A percentile compares a stretch with the other conserved stretches of the same genome.
These are phyloP conservation scores for Pinus albicaulis DNA, from an alignment of 75 land plant species.

Conservation along the genomic window DNA sequence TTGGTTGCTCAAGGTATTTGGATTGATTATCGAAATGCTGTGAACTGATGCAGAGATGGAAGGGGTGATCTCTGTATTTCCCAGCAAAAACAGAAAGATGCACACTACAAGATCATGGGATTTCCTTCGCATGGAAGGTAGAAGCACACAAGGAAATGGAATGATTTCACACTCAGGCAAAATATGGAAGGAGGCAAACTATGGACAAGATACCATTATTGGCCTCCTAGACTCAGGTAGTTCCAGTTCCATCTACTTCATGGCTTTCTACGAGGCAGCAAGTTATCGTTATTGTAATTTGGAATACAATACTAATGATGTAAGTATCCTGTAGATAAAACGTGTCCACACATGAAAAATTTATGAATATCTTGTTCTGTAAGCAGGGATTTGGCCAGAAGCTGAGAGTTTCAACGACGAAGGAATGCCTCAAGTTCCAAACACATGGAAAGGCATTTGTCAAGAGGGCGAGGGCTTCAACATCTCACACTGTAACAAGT, in stretches of 20 bases:
- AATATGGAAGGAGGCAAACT: constrained; percentile 17
- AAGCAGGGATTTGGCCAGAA: constrained; percentile 78
- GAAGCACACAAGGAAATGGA: background rate
- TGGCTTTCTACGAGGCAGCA: no score
- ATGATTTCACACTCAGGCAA: background rate
- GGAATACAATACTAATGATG: no score
- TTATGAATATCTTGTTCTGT: no score
- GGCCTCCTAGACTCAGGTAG: constrained; percentile 66
- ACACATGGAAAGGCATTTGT: constrained; percentile 71
- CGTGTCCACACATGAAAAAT: no score
- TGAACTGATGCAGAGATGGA: constrained; percentile 36
- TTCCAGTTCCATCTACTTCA: background rate
- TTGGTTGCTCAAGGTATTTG: background rate
- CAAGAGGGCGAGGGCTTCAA: constrained; percentile 58
- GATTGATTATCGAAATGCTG: background rate
- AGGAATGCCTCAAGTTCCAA: constrained; percentile 63
- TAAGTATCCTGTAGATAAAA: no score
- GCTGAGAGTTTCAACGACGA: constrained; percentile 73
- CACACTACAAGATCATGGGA: constrained; percentile 86
- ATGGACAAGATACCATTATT: constrained; percentile 54
- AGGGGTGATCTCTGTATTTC: constrained; percentile 60
- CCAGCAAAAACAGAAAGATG: constrained; percentile 30
- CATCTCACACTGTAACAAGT: constrained; percentile 64
- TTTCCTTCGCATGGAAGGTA: constrained; percentile 48
- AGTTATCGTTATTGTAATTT: no score